Conservation (phyloP, 257 asterid species). For the Eustoma russellianum region DNA sequence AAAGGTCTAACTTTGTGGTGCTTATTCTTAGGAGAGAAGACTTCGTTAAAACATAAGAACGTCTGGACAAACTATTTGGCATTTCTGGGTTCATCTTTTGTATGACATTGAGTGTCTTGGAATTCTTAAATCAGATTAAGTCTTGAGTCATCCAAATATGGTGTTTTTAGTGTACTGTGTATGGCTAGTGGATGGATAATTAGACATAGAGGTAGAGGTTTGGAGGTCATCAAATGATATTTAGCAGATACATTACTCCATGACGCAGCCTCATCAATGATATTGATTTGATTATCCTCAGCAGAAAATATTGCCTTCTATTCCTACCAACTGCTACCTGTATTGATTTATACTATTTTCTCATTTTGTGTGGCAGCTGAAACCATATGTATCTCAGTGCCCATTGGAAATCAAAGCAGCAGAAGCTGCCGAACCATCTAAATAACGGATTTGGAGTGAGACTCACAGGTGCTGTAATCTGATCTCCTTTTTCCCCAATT, state of each 20-base stretch:
- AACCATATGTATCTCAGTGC: slow-evolving; percentile 63
- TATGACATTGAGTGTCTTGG: too few species aligned
- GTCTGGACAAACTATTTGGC: too few species aligned
- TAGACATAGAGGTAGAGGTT: not conserved
- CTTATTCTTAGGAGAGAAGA: too few species aligned
- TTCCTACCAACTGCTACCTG: not conserved
- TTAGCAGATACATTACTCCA: not conserved
- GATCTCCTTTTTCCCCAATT: too few species aligned
- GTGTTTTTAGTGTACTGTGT: too few species aligned
- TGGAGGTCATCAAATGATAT: not conserved
- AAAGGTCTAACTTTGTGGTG: too few species aligned
- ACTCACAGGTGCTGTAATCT: too few species aligned
- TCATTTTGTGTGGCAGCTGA: slow-evolving; percentile 34
- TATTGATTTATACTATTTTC: not conserved
- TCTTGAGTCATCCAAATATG: too few species aligned
- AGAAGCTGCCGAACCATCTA: slow-evolving; percentile 16
- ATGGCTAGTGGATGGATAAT: too few species aligned
- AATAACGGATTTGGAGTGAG: not conserved
- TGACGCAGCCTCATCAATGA: not conserved
- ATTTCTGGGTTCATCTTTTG: too few species aligned
- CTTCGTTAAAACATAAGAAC: too few species aligned
- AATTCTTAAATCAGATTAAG: too few species aligned
- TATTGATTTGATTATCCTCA: not conserved
- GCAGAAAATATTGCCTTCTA: not conserved
- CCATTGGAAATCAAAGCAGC: slow-evolving; percentile 16